Evolutionary conservation across 2,329 filamentous ascomycete genomes (phyloP).

Genomic region (Fusarium neocosmosporiellum): DNA sequence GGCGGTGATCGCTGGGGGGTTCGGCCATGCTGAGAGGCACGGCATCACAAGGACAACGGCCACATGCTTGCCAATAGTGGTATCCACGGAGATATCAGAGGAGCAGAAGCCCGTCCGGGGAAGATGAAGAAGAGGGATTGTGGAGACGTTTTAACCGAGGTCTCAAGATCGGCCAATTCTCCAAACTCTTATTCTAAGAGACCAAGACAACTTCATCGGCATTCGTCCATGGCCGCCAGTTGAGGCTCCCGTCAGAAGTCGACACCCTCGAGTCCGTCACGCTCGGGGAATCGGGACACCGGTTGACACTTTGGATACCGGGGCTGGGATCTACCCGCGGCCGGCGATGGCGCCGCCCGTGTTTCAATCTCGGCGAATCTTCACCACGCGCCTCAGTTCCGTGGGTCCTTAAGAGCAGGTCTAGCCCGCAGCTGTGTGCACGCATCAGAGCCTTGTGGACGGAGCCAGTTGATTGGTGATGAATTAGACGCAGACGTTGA

Average conservation of each 20-base stretch:
- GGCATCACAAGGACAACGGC: neutral
- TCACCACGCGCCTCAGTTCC: neutral
- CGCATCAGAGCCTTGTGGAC: neutral
- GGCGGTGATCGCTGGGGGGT: neutral
- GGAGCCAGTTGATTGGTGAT: neutral
- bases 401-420: neutral
- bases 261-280: neutral
- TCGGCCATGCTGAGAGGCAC: neutral
- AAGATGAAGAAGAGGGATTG: neutral
- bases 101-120: neutral
- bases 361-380: conserved; percentile 9
- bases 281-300: neutral
- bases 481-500: neutral
- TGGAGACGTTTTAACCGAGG: neutral
- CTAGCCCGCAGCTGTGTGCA: neutral
- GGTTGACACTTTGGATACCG: neutral
- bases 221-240: neutral
- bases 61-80: neutral
- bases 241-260: neutral
- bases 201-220: neutral
- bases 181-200: neutral
- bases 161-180: neutral
- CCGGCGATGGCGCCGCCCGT: conserved; percentile 2
- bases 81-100: neutral
- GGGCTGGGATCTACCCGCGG: conserved; percentile 10